phyloP scores from a whole-genome alignment of 768 basidiomycete genomes.

The Dictyophora rubrovolvata region DNA sequence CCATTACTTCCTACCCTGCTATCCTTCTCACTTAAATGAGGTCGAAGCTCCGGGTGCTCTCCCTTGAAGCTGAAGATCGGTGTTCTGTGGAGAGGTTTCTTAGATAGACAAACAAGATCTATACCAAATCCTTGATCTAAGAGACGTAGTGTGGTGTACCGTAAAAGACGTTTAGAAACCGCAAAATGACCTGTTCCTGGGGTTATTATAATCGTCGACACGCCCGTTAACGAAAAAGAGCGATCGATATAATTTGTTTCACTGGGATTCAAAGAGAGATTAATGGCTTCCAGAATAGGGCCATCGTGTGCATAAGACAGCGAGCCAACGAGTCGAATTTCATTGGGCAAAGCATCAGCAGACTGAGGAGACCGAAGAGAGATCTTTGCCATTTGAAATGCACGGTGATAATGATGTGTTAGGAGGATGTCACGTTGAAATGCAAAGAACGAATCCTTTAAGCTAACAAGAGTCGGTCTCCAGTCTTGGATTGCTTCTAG shows the following conservation, averaged over 20 bases:
- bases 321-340: conserved; percentile 61
- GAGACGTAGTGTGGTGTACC: conserved; percentile 87
- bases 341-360: conserved; percentile 26
- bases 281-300: conserved; percentile 90
- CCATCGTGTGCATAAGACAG: conserved; percentile 88
- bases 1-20: conserved; percentile 28
- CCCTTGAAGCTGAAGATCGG: conserved; percentile 88
- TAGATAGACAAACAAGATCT: conserved; percentile 80
- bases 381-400: conserved; percentile 17
- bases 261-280: conserved; percentile 82
- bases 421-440: conserved; percentile 88
- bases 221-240: conserved; percentile 81
- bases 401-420: conserved; percentile 79
- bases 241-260: conserved; percentile 95
- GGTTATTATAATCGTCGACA: conserved; percentile 75
- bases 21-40: conserved; percentile 32
- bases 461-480: conserved; percentile 73
- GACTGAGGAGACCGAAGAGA: conserved; percentile 15
- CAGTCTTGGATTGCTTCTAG: conserved; percentile 82
- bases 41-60: conserved; percentile 27
- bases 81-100: conserved; percentile 86
- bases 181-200: conserved; percentile 92
- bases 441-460: conserved; percentile 84
- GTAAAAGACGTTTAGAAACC: conserved; percentile 81
- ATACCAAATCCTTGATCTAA: conserved; percentile 88